Conservation (phyloP, 352 stramenopile genomes). For the Pythium scleroteichum region DNA sequence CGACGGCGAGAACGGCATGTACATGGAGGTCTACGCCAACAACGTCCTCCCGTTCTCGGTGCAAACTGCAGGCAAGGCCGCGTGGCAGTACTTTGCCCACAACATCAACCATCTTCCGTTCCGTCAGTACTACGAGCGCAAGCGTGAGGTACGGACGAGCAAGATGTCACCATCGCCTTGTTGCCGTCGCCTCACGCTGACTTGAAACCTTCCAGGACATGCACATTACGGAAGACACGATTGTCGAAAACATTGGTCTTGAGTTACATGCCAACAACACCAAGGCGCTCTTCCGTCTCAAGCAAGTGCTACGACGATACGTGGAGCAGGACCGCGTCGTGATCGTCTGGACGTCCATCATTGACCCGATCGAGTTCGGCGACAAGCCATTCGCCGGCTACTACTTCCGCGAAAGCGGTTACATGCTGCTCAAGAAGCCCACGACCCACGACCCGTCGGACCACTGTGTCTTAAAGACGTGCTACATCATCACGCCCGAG, state of each 20-base stretch:
- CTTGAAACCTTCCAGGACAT: conserved; percentile 14
- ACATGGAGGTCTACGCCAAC: conserved; percentile 29
- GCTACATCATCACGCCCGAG: conserved; percentile 57
- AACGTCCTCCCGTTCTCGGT: conserved; percentile 30
- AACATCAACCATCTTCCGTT: conserved; percentile 30
- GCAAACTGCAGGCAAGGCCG: conserved; percentile 19
- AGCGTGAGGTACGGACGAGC: conserved; percentile 17
- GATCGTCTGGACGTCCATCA: conserved; percentile 56
- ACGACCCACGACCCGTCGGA: conserved; percentile 33
- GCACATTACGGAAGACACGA: conserved; percentile 44
- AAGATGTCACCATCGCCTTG: too few species aligned
- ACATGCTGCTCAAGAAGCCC: conserved; percentile 51
- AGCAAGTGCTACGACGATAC: conserved; percentile 57
- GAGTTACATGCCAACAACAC: conserved; percentile 50
- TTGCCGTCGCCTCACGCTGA: background rate
- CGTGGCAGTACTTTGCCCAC: conserved; percentile 29
- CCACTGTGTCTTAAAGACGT: conserved; percentile 49
- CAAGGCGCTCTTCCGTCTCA: conserved; percentile 45
- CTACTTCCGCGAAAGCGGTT: conserved; percentile 64
- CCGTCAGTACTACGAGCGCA: conserved; percentile 32
- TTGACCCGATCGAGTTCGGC: conserved; percentile 59
- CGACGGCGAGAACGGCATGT: conserved; percentile 28
- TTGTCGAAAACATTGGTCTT: conserved; percentile 62
- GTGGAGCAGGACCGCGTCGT: conserved; percentile 49
- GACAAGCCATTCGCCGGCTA: conserved; percentile 42